phyloP scores from a whole-genome alignment of 345 rosid species.

The Punica granatum region DNA sequence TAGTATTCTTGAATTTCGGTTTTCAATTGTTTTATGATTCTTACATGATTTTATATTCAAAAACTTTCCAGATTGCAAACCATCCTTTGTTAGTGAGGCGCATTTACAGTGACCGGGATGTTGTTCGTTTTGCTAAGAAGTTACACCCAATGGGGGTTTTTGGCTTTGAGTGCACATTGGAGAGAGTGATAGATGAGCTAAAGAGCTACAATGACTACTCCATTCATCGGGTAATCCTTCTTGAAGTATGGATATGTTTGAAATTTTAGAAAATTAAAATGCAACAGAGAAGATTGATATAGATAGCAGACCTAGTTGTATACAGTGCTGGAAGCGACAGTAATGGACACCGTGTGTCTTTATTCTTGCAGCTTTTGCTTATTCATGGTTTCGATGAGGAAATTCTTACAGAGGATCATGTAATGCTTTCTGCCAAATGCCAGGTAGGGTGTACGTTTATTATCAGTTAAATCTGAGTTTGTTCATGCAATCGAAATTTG shows the following conservation, averaged over 20 bases:
- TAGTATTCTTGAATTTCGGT: neutral
- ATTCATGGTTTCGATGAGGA: conserved; percentile 52
- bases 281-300: too few relatives aligned
- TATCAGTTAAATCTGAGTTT: neutral
- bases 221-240: conserved; percentile 69
- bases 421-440: conserved; percentile 89
- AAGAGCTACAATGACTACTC: conserved; percentile 80
- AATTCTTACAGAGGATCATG: conserved; percentile 71
- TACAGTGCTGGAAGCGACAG: neutral
- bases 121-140: conserved; percentile 60
- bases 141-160: conserved; percentile 82
- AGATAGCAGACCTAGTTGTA: neutral
- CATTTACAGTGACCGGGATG: conserved; percentile 69
- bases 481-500: neutral
- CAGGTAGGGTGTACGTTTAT: conserved; percentile 37
- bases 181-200: conserved; percentile 72
- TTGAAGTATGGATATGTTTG: neutral
- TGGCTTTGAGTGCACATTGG: conserved; percentile 83
- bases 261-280: neutral
- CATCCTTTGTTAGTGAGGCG: conserved; percentile 93
- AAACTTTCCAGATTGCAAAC: conserved; percentile 68
- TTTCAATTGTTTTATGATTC: neutral
- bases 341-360: neutral
- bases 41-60: neutral
- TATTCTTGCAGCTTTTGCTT: conserved; percentile 55